These are phyloP conservation scores for Diversispora epigaea DNA, from an alignment of 192 early-diverging fungal genomes.

Conservation along the genomic window DNA sequence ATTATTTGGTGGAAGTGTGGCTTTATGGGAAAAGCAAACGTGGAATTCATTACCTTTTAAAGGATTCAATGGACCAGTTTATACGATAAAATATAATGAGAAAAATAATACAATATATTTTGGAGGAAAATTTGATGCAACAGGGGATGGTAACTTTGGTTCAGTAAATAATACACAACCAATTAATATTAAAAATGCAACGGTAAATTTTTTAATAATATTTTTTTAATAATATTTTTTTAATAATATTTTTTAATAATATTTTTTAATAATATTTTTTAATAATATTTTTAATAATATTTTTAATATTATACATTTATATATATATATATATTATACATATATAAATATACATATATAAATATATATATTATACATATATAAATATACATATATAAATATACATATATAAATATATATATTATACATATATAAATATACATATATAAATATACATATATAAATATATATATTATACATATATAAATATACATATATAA, in stretches of 20 bases:
- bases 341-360: too few species aligned
- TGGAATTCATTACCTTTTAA: slow-evolving; percentile 67
- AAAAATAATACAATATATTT: slow-evolving; percentile 58
- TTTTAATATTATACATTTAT: too few species aligned
- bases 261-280: too few species aligned
- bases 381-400: not conserved
- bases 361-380: too few species aligned
- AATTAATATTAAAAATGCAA: slow-evolving; percentile 36
- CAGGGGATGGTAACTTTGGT: slow-evolving; percentile 55
- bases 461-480: too few species aligned
- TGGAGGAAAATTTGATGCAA: slow-evolving; percentile 67
- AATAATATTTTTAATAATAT: too few species aligned
- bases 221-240: slow-evolving; percentile 5
- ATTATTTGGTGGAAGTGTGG: slow-evolving; percentile 37
- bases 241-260: not conserved
- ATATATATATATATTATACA: too few species aligned
- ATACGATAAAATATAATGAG: slow-evolving; percentile 51
- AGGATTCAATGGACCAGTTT: slow-evolving; percentile 68
- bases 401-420: too few species aligned
- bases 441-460: too few species aligned
- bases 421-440: too few species aligned
- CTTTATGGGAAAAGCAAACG: slow-evolving; percentile 35
- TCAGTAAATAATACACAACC: slow-evolving; percentile 38
- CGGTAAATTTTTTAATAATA: slow-evolving; percentile 24
- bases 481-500: too few species aligned